Conservation (phyloP, 257 asterid genomes). For the Craterostigma plantagineum region DNA sequence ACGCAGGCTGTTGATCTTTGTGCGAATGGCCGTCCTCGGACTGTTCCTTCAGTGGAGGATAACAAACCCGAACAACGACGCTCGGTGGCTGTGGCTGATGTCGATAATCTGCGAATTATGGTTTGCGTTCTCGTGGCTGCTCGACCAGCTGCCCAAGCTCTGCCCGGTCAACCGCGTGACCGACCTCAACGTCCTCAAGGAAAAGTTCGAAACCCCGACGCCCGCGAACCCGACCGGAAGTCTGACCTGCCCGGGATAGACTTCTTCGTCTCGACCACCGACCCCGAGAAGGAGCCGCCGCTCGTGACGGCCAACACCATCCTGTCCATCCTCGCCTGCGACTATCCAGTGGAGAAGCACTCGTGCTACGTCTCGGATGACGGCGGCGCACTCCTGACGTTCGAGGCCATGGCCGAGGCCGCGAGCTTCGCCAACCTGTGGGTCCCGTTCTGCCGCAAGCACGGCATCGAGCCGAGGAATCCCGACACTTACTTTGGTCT, state of each 20-base stretch:
- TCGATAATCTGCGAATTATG: conserved; percentile 59
- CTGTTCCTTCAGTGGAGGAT: conserved; percentile 59
- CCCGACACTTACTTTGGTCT: conserved; percentile 50
- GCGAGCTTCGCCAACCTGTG: conserved; percentile 67
- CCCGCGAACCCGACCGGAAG: conserved; percentile 38
- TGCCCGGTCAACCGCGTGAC: conserved; percentile 62
- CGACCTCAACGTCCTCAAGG: conserved; percentile 45
- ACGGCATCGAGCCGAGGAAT: conserved; percentile 48
- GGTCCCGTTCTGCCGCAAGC: conserved; percentile 76
- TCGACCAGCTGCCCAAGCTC: conserved; percentile 71
- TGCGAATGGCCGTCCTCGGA: conserved; percentile 45
- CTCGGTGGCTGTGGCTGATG: conserved; percentile 76
- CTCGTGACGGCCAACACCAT: conserved; percentile 70
- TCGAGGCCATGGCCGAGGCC: conserved; percentile 85
- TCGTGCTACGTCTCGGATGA: conserved; percentile 71
- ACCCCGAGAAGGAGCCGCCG: conserved; percentile 80
- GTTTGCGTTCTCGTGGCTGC: conserved; percentile 80
- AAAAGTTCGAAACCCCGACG: conserved; percentile 40
- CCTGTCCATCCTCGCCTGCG: conserved; percentile 56
- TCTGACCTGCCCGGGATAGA: conserved; percentile 75
- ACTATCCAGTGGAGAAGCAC: conserved; percentile 66
- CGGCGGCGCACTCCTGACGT: conserved; percentile 68
- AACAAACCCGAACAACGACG: conserved; percentile 39
- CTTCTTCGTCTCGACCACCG: conserved; percentile 66
- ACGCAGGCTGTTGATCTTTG: conserved; percentile 42